Percentiles rank a stretch among this genome's conserved stretches.
phyloP scores from a whole-genome alignment of 164 flowering plant species.

The Saururus chinensis region DNA sequence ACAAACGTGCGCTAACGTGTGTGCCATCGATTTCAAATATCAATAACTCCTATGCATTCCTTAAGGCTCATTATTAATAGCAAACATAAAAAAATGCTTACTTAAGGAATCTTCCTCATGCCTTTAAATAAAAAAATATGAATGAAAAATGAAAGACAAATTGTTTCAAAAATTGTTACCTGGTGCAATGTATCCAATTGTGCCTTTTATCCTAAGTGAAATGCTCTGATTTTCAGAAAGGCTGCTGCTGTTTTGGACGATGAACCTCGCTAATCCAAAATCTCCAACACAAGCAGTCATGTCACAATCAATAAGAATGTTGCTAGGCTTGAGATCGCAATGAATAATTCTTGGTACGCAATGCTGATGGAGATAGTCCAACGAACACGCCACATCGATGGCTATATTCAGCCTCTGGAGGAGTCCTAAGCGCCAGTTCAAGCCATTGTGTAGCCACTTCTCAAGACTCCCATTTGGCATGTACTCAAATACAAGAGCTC shows the following conservation, averaged over 20 bases:
- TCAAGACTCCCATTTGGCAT: constrained; percentile 11
- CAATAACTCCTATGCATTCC: no score
- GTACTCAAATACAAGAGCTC: constrained; percentile 8
- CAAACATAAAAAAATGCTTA: no score
- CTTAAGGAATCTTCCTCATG: no score
- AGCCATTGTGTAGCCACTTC: background rate
- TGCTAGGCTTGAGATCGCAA: constrained; percentile 14
- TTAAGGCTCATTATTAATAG: no score
- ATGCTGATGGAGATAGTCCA: constrained; percentile 7
- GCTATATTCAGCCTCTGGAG: constrained; percentile 2
- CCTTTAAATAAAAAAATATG: no score
- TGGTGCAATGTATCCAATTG: constrained; percentile 1
- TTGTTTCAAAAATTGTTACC: background rate
- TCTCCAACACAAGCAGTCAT: constrained; percentile 21
- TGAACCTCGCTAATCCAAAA: constrained; percentile 25
- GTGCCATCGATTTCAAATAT: no score
- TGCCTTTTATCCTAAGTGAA: background rate
- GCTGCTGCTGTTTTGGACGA: background rate
- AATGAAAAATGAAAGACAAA: background rate
- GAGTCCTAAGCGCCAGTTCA: background rate
- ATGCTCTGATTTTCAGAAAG: background rate
- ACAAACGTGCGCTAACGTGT: no score
- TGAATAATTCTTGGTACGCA: constrained; percentile 10
- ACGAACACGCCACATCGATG: constrained; percentile 1
- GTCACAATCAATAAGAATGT: constrained; percentile 12